Percentiles rank a stretch among this genome's conserved stretches.
phyloP scores from a whole-genome alignment of 768 basidiomycete species.

The Filobasidium floriforme region DNA sequence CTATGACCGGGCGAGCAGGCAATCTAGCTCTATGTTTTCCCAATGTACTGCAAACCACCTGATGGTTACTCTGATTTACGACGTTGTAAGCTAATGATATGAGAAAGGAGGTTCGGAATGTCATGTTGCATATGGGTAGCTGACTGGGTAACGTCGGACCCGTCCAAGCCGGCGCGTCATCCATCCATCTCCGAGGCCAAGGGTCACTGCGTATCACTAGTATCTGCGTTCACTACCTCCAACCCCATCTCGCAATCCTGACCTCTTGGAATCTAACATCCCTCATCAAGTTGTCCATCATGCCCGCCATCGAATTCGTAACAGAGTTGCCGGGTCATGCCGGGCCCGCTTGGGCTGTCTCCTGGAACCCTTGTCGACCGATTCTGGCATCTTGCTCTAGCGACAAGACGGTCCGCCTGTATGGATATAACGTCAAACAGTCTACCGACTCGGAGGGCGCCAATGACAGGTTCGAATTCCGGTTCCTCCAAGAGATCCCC shows the following conservation, averaged over 20 bases:
- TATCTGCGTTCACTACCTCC: too few species aligned
- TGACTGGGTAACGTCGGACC: too few species aligned
- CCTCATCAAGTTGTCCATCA: background rate
- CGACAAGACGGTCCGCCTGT: conserved; percentile 84
- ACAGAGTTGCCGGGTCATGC: conserved; percentile 51
- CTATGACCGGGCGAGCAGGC: too few species aligned
- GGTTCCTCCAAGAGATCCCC: conserved; percentile 57
- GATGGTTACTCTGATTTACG: too few species aligned
- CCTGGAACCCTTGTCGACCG: conserved; percentile 78
- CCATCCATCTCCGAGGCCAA: too few species aligned
- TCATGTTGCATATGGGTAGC: too few species aligned
- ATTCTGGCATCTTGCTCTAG: conserved; percentile 87
- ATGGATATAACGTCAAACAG: conserved; percentile 52
- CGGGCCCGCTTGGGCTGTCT: conserved; percentile 76
- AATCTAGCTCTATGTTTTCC: too few species aligned
- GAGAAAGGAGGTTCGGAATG: too few species aligned
- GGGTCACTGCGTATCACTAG: too few species aligned
- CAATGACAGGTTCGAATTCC: conserved; percentile 31
- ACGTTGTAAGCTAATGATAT: too few species aligned
- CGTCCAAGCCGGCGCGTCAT: too few species aligned
- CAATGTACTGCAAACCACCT: too few species aligned
- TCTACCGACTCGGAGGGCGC: conserved; percentile 32
- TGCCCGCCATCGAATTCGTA: conserved; percentile 38
- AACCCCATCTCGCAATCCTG: background rate
- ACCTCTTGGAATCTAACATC: background rate